phyloP scores from a whole-genome alignment of 768 basidiomycete species.

The Lepiota brunneoincarnata region DNA sequence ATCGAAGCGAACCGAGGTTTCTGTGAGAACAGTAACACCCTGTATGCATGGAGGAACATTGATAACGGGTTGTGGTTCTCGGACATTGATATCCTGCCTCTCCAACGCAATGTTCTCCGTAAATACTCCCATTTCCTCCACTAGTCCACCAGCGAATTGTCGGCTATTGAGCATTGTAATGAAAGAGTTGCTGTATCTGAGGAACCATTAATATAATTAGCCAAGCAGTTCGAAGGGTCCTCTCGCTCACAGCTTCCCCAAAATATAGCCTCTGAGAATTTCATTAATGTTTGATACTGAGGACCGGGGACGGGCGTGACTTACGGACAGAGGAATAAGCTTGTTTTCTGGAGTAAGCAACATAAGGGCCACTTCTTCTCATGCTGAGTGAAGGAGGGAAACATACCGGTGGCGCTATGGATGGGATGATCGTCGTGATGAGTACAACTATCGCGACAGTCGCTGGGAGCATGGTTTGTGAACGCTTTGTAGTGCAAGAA shows the following conservation, averaged over 20 bases:
- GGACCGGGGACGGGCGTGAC: neutral
- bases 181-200: conserved; percentile 4
- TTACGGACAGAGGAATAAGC: conserved; percentile 2
- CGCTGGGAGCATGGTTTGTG: neutral
- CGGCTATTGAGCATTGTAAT: conserved; percentile 1
- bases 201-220: neutral
- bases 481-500: neutral
- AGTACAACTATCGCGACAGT: neutral
- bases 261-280: neutral
- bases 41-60: neutral
- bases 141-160: neutral
- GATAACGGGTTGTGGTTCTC: neutral
- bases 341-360: neutral
- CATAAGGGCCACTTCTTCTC: neutral
- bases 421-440: neutral
- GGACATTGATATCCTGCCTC: neutral
- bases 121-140: neutral
- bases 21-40: neutral
- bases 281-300: too few relatives aligned
- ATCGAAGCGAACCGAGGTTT: neutral
- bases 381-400: neutral
- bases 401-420: neutral
- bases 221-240: neutral
- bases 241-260: neutral
- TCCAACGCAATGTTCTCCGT: neutral